Evolutionary conservation across 495 filamentous ascomycete species (phyloP), one percentile per base, ranked within the genome.

Genomic region (Penicillium bialowiezense): DNA sequence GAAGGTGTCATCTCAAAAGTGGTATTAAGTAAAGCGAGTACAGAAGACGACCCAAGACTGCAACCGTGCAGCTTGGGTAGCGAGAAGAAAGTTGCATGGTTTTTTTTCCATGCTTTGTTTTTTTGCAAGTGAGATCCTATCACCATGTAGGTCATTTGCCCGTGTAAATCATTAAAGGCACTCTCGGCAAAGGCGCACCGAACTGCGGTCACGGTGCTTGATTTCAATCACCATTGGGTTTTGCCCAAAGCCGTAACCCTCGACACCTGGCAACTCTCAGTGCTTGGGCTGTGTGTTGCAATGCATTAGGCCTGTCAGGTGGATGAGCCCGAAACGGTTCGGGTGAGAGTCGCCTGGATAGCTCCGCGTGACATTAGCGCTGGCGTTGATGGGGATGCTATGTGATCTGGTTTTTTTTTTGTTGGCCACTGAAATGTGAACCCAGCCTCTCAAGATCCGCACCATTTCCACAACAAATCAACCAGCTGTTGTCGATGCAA

Each of bases 401-500:
- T 40, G 19, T 32, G 18, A 20, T 21, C 8, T 17, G 7, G 12
- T 5, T 21, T 13, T 35, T 5, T 21, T 13, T 35, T 13, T 12
- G n/a, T 14, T 18, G n/a, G 21, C 9, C 10, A 2, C 24, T 29
- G 13, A 32, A n/a, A 9, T 42, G 34, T 9, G 4, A 10, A n/a
- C 32, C 20, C 35, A 21, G 14, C 13, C 35, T 3, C 1, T 48
- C 36, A 48, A 10, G 60, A 50, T 36, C 64, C 68, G 26, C 66
- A 69, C 70, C 70, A 73, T 48, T 68, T 70, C 61, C 63, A 64
- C 12, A 73, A 35, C 7, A 66, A 9, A 13, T 58, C 56, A 13
- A 71, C 51, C 38, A 73, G 26, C 44, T 72, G 67, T 32, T 72
- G 64, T 6, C 67, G 74, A 49, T 83, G 72, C 4, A 86, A 67